phyloP scores from a whole-genome alignment of 352 stramenopile species.

The Pythium plurisporium region DNA sequence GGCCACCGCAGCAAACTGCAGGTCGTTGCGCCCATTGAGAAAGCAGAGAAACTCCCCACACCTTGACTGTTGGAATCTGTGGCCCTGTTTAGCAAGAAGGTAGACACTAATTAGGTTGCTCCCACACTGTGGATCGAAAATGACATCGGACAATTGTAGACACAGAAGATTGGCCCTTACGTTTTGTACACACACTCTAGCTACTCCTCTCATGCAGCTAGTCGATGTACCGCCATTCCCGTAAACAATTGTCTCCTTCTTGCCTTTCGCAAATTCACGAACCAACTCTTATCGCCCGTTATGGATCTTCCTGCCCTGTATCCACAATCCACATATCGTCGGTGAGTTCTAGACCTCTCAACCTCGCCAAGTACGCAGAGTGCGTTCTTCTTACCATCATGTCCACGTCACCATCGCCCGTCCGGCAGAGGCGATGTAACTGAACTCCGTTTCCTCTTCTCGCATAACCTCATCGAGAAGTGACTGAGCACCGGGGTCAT shows the following conservation, averaged over 20 bases:
- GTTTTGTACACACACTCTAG: constrained; percentile 4
- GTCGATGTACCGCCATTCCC: not conserved
- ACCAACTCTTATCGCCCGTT: constrained; percentile 1
- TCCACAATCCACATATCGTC: constrained; percentile 4
- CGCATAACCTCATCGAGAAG: too few relatives aligned
- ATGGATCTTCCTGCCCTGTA: constrained; percentile 2
- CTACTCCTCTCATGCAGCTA: not conserved
- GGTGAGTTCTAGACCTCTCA: not conserved
- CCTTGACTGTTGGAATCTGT: not conserved
- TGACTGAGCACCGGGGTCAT: too few relatives aligned
- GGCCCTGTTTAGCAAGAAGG: not conserved
- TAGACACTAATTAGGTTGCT: constrained; percentile 5
- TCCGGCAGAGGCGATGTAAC: not conserved
- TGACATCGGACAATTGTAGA: not conserved
- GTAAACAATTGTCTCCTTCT: constrained; percentile 2
- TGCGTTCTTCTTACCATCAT: constrained; percentile 5
- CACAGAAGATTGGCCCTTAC: not conserved
- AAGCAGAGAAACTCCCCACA: constrained; percentile 11
- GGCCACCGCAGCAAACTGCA: constrained; percentile 1
- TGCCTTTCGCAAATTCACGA: not conserved
- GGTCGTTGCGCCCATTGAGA: not conserved
- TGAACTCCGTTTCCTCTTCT: not conserved
- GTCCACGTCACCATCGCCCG: not conserved
- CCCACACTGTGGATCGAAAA: not conserved
- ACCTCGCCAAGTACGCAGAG: not conserved